Base-by-base conservation (phyloP, 768 basidiomycete genomes). In the Tephrocybe rancida region DNA sequence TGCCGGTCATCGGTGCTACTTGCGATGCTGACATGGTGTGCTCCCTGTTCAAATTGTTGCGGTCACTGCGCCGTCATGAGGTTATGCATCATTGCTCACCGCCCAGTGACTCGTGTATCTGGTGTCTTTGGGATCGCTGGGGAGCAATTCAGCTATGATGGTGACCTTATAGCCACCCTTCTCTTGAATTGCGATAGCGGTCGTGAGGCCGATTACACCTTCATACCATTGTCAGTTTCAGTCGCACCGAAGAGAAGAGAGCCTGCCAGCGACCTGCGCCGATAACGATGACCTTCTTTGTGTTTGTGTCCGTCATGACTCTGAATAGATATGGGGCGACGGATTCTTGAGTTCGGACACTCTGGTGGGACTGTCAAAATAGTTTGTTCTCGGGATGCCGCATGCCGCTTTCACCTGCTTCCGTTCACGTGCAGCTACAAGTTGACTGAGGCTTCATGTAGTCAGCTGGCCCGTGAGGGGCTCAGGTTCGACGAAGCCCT, bases 41-140 rank as follows among this genome's bases (percentile, higher is more conserved):
- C 91, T 22, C 90, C 91, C 91, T 93, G 39, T 25, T 29, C 35
- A 37, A n/a, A 9, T 37, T 37, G 35, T 37, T 16, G n/a, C n/a
- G 35, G 4, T 8, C 35, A 9, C n/a, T 5, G 7, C 11, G 35
- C 14, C 16, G 10, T 37, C 5, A 37, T 4, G 35, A 30, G 4
- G n/a, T 22, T 41, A 37, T 10, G 13, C 32, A 37, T 18, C 10
- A 9, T 14, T 46, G 37, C 86, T 56, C 55, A 89, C 90, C 21
- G 90, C 90, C 90, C 90, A 92, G n/a, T 83, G 81, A 57, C 86
- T 88, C 1, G 90, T 86, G 63, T 89, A 92, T 38, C 78, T 76
- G 61, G 86, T 81, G 10, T 71, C 76, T 67, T 85, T 87, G 0
- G 82, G 75, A 62, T 92, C 91, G 11, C 75, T 83, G 0, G 90